Evolutionary conservation across 202 grass and related monocot genomes (phyloP), one percentile per base, ranked within the genome.

Genomic region (Saccharum hybrid): DNA sequence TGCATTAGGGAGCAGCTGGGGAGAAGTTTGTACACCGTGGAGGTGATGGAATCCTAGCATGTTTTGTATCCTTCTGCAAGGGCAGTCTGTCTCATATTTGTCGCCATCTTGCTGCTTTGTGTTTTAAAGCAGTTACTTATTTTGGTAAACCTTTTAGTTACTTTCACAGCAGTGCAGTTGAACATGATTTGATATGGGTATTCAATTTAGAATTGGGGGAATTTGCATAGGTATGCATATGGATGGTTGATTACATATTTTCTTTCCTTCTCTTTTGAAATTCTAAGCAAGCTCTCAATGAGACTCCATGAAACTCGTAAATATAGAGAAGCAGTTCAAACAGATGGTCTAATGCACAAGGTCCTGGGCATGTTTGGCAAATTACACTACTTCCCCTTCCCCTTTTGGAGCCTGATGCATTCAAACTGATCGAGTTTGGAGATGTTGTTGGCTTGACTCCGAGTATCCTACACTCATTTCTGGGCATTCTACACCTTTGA

Each of bases 1-100:
- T 60, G 51, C 12, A 76, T 15, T 39, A 60, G 10, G 10, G 62
- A 66, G 42, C 60, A 75, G n/a, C 13, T 11, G 8, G 11, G 23
- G 30, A 75, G 14, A 46, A 66, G 0, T 68, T 81, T 66, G 12
- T 66, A 80, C 59, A 56, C 8, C 46, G 51, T 79, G 18, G 8
- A 39, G 43, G 18, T 46, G 28, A 45, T 66, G 62, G 30, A 64
- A 79, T 8, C 16, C 16, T 19, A 51, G 19, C 1, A 83, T 42
- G 14, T 48, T 42, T 11, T 39, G 0, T 77, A 74, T 80, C 23
- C 48, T 73, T 74, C 18, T 65, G 23, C 6, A 59, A 68, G 42
- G 11, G 30, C 52, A 40, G 68, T 48, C 10, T 66, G 49, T 38
- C 37, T 66, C 2, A 12, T 74, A 68, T 49, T 8, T 46, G 7